Evolutionary conservation across 75 land plant genomes (phyloP).

Genomic region (Cupressus sempervirens): DNA sequence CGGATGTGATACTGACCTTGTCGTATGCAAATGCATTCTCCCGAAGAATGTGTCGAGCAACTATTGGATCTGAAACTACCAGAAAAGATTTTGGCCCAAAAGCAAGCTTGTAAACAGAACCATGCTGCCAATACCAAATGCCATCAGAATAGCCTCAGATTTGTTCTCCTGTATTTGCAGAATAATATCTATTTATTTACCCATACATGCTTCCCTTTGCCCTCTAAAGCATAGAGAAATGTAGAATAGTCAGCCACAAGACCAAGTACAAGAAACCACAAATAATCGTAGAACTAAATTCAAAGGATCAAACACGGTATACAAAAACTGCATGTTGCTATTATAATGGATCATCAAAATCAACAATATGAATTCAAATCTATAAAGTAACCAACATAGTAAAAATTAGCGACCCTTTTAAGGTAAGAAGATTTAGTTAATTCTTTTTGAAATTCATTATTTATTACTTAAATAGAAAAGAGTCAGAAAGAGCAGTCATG

Average conservation of each 20-base stretch:
- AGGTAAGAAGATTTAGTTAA: background rate
- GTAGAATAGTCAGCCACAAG: background rate
- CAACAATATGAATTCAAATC: background rate
- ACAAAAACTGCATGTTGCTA: background rate
- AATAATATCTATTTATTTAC: conserved; percentile 3
- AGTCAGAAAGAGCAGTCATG: background rate
- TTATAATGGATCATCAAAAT: background rate
- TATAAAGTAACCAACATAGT: background rate
- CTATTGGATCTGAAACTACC: conserved; percentile 98
- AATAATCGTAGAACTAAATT: background rate
- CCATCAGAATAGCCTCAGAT: background rate
- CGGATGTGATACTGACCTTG: conserved; percentile 57
- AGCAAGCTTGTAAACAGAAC: conserved; percentile 95
- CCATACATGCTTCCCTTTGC: background rate
- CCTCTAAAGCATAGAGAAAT: background rate
- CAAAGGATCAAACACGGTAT: background rate
- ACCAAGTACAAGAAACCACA: background rate
- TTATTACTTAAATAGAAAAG: background rate
- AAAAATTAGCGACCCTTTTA: background rate
- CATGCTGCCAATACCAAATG: conserved; percentile 65
- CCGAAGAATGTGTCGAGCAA: conserved; percentile 87
- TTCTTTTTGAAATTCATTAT: background rate
- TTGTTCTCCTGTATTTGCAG: background rate
- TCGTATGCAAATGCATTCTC: conserved; percentile 99
- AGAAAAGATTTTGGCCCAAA: conserved; percentile 99